Base-by-base conservation (phyloP, 2,329 filamentous ascomycete species). In the Aspergillus chevalieri region DNA sequence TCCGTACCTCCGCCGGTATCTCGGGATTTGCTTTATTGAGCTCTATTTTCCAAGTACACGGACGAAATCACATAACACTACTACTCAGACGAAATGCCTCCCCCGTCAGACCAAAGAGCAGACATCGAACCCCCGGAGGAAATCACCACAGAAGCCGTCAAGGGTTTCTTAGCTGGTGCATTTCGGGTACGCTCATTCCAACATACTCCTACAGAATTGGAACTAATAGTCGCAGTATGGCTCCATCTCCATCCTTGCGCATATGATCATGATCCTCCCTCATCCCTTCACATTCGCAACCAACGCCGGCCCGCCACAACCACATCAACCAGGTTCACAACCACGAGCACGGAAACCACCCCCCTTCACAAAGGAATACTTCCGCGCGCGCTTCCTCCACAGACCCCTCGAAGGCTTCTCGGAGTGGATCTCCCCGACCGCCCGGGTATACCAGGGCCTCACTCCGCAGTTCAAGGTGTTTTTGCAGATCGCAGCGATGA, bases 401-500 rank as follows among this genome's bases (percentile, higher is more conserved):
- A 61, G 65, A 24, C 70, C 73, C 2, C 57, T 78, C 5, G 74
- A 77, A 48, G 73, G 70, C 0, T 75, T 79, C 58, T 78, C 75
- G 0, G 65, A 68, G 21, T 74, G 74, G 58, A 65, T 78, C 47
- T 74, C 69, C 15, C 71, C 66, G 14, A 57, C 59, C 6, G 68
- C 68, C 38, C 70, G 64, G 24, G 54, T 77, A 36, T 77, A 77
- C 57, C 73, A 73, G 21, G 68, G 70, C 5, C 57, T 77, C 50
- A 77, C 74, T 12, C 65, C 71, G 42, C 74, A 77, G 52, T 77
- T 75, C 61, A 77, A 77, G 53, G 68, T 75, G 24, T 76, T 74
- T 53, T 56, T 77, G 33, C 74, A 77, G 52, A 67, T 77, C 26
- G 68, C 68, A 4, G 65, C 61, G 30, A 75, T 76, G 73, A 76